Evolutionary conservation across 2,329 filamentous ascomycete genomes (phyloP), one percentile per base, ranked within the genome.

Genomic region (Cordyceps tenuipes): DNA sequence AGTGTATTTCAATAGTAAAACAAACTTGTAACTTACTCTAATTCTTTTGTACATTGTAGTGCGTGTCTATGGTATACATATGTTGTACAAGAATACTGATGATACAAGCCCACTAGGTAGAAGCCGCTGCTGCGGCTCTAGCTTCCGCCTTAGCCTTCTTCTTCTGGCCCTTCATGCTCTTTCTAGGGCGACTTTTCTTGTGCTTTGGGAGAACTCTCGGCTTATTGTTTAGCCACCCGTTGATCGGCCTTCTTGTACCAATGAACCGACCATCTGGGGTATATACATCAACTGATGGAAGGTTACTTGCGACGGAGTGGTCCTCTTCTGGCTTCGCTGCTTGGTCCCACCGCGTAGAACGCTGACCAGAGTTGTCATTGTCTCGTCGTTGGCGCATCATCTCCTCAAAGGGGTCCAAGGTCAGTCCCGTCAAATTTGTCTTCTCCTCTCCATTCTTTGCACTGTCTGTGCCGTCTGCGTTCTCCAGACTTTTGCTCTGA

Each of bases 261-360:
- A 97, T 78, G 66, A 89, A 94, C 66, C 84, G 86, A n/a, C 94
- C 94, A 61, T 91, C 81, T 0, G 94, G 94, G 31, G 83, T 89
- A 68, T 88, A 97, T 0, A 97, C 84, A 65, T 97, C 92, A 7
- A 99, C 82, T 2, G 48, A 21, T 4, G 59, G 44, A 41, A 53
- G 36, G 53, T 62, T 59, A 63, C 56, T 60, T 57, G 61, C 53
- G 63, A 57, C 10, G 50, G 49, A 15, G 36, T 54, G 31, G 63
- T 61, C 2, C 58, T 51, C 52, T 63, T 63, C 58, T 63, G 59
- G 31, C n/a, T 29, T 44, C 1, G 15, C 17, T 15, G 21, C n/a
- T 15, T 43, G 23, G 12, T 23, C n/a, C n/a, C 4, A n/a, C 19
- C 44, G 39, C 23, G n/a, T 31, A 29, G 19, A 15, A 17, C 26